These are phyloP conservation scores for Saccharomycopsis hybrid DNA, from an alignment of 1,139 yeast genomes.

Conservation along the genomic window DNA sequence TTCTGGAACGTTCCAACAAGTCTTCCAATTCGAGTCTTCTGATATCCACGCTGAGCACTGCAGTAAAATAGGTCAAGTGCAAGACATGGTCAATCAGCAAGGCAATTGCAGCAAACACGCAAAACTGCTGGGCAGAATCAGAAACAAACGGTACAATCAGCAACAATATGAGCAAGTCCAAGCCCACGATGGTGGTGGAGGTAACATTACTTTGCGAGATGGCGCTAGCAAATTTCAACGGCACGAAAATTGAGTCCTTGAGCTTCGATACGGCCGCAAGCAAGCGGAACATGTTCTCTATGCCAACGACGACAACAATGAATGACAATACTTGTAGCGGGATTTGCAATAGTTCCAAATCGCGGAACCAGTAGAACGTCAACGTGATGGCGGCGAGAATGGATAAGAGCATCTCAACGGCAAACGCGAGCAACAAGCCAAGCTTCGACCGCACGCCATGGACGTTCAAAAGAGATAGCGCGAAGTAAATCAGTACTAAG, in stretches of 20 bases:
- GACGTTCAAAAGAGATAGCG: slow-evolving; percentile 46
- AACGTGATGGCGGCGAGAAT: slow-evolving; percentile 46
- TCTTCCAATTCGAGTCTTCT: slow-evolving; percentile 57
- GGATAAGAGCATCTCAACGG: slow-evolving; percentile 44
- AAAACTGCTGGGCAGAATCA: slow-evolving; percentile 33
- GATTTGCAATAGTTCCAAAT: slow-evolving; percentile 30
- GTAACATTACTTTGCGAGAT: slow-evolving; percentile 31
- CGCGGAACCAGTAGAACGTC: slow-evolving; percentile 33
- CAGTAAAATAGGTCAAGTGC: slow-evolving; percentile 57
- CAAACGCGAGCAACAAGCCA: slow-evolving; percentile 59
- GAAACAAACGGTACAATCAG: slow-evolving; percentile 27
- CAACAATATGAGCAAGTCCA: slow-evolving; percentile 23
- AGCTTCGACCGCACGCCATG: slow-evolving; percentile 51
- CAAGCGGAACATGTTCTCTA: slow-evolving; percentile 40
- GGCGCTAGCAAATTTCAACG: slow-evolving; percentile 27
- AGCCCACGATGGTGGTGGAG: slow-evolving; percentile 31
- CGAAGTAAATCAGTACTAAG: slow-evolving; percentile 31
- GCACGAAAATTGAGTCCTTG: slow-evolving; percentile 32
- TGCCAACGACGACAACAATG: slow-evolving; percentile 35
- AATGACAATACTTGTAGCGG: slow-evolving; percentile 37
- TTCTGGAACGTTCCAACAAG: slow-evolving; percentile 30
- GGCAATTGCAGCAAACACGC: slow-evolving; percentile 37
- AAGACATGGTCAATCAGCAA: slow-evolving; percentile 50
- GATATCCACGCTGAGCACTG: slow-evolving; percentile 61
- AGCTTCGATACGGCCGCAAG: slow-evolving; percentile 36